Percentiles rank a stretch among this genome's conserved stretches.
Evolutionary conservation across 2,329 filamentous ascomycete species (phyloP).

Genomic region (Pseudogymnoascus sp.): DNA sequence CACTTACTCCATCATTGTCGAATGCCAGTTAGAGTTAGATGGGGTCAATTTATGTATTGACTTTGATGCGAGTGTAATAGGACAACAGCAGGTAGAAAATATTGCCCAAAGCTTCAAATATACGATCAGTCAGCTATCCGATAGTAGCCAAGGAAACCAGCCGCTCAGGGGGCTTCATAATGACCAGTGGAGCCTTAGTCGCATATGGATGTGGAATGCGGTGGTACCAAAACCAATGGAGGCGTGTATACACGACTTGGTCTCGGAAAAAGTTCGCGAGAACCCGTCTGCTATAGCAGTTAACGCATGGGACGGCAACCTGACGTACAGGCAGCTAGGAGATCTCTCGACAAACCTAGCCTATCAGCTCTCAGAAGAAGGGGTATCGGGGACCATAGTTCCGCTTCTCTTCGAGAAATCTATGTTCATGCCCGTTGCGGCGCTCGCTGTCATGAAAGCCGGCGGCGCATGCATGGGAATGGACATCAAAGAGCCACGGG

Average conservation of each 20-base stretch:
- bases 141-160: background rate
- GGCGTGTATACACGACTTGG: constrained; percentile 4
- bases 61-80: constrained; percentile 1
- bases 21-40: background rate
- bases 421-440: constrained; percentile 18
- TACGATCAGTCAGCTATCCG: background rate
- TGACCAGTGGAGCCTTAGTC: background rate
- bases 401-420: constrained; percentile 22
- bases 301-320: constrained; percentile 13
- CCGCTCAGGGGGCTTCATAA: background rate
- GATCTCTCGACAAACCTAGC: constrained; percentile 16
- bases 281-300: constrained; percentile 9
- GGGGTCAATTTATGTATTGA: constrained; percentile 4
- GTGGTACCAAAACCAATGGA: background rate
- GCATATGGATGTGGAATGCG: background rate
- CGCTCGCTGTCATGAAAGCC: constrained; percentile 24
- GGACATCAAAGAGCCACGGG: constrained; percentile 19
- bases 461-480: constrained; percentile 25
- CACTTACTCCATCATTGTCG: constrained; percentile 8
- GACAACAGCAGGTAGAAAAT: background rate
- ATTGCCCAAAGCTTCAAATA: background rate
- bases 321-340: constrained; percentile 21
- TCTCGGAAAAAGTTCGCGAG: background rate
- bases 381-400: constrained; percentile 9
- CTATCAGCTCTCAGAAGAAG: background rate